phyloP scores from a whole-genome alignment of 2,329 filamentous ascomycete species.

The Oidium heveae region DNA sequence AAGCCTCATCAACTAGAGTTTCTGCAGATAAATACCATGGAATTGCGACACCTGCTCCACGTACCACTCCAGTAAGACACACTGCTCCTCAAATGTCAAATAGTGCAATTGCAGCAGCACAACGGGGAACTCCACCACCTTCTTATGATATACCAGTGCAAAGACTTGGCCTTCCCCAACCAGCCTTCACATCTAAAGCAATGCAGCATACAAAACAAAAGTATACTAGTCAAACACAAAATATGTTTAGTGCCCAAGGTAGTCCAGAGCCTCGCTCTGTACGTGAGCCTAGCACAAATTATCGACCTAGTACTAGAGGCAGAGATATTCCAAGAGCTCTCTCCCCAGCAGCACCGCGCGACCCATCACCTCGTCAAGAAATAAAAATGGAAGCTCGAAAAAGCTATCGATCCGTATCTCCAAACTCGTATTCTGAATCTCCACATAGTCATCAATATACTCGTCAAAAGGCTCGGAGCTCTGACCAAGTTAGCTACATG shows the following conservation, averaged over 20 bases:
- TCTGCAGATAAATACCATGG: conserved; percentile 93
- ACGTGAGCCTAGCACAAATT: conserved; percentile 16
- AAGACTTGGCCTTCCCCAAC: conserved; percentile 65
- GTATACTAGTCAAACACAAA: conserved; percentile 60
- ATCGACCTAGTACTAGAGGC: conserved; percentile 33
- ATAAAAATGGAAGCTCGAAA: conserved; percentile 23
- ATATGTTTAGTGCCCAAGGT: conserved; percentile 33
- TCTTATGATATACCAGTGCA: conserved; percentile 57
- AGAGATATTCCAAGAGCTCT: conserved; percentile 31
- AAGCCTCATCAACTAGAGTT: conserved; percentile 58
- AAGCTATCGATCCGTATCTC: conserved; percentile 26
- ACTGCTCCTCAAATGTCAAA: conserved; percentile 17
- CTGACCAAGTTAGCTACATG: conserved; percentile 25
- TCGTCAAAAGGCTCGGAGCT: conserved; percentile 20
- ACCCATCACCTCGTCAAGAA: conserved; percentile 34
- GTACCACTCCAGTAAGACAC: conserved; percentile 18
- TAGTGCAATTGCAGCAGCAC: conserved; percentile 25
- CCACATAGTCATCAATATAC: conserved; percentile 12
- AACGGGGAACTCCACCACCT: conserved; percentile 59
- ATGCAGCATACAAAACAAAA: conserved; percentile 92
- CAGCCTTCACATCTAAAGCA: conserved; percentile 73
- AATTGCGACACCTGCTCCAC: conserved; percentile 57
- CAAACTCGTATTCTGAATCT: conserved; percentile 32
- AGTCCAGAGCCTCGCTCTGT: conserved; percentile 12
- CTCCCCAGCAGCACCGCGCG: conserved; percentile 44